phyloP scores from a whole-genome alignment of 768 basidiomycete genomes.

The Boletus insuetus region DNA sequence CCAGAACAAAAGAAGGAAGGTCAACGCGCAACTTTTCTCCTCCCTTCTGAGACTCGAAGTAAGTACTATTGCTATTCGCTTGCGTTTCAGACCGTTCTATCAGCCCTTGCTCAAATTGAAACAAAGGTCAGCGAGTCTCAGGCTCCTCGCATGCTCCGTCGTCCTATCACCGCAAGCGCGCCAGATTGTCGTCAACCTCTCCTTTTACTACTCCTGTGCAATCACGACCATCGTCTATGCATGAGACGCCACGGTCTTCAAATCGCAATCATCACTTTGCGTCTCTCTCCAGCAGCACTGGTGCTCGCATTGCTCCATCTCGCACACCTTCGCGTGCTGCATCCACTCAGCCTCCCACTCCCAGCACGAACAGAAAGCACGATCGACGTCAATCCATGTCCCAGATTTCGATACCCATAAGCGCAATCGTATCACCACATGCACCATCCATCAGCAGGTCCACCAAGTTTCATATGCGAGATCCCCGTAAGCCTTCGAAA shows the following conservation, averaged over 20 bases:
- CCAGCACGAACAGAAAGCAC: slow-evolving; percentile 26
- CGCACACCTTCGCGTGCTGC: slow-evolving; percentile 39
- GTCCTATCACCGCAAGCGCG: slow-evolving; percentile 70
- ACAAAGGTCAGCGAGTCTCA: slow-evolving; percentile 53
- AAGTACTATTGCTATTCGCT: slow-evolving; percentile 28
- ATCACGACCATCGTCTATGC: slow-evolving; percentile 30
- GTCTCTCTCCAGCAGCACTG: slow-evolving; percentile 37
- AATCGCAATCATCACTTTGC: slow-evolving; percentile 19
- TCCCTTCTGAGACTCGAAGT: slow-evolving; percentile 56
- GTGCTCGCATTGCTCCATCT: slow-evolving; percentile 25
- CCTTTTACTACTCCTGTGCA: slow-evolving; percentile 33
- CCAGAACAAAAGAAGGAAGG: slow-evolving; percentile 55
- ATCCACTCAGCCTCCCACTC: slow-evolving; percentile 31
- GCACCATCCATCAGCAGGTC: slow-evolving; percentile 67
- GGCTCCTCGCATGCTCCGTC: slow-evolving; percentile 62
- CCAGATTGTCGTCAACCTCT: slow-evolving; percentile 48
- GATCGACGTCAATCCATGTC: slow-evolving; percentile 55
- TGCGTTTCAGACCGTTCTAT: slow-evolving; percentile 20
- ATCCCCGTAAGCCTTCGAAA: slow-evolving; percentile 65
- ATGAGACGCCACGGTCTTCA: slow-evolving; percentile 24
- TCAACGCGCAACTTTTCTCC: slow-evolving; percentile 60
- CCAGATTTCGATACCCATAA: slow-evolving; percentile 74
- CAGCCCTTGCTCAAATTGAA: slow-evolving; percentile 25
- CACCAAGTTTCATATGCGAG: slow-evolving; percentile 73
- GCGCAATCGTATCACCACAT: slow-evolving; percentile 74